Evolutionary conservation across 2,329 filamentous ascomycete species (phyloP), one percentile per base, ranked within the genome.

Genomic region (Neospermospora avenae): DNA sequence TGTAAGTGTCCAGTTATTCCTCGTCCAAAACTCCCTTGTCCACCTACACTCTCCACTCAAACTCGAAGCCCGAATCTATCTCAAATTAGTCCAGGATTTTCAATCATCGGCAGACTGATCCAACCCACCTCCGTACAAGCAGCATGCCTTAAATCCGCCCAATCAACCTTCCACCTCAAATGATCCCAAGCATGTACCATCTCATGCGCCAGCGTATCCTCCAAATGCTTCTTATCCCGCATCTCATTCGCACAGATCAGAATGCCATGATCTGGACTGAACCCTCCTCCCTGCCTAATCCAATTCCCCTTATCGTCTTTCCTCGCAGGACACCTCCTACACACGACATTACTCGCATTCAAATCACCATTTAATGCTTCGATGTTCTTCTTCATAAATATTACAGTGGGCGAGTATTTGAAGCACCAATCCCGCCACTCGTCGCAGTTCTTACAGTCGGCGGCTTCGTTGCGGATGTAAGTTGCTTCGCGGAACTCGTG

Each of bases 161-260:
- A 90, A 72, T 98, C 88, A 46, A 97, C 86, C 76, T 96, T 95
- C 80, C 91, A 99, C 65, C 93, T 80, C 68, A 98, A 72, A 74
- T 96, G 89, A 74, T 99, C 95, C 81, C 92, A 98, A 1, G 93
- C 93, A 74, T 99, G 95, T 56, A 99, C 89, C 91, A 99, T 96
- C 78, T 99, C 95, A 75, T 99, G 95, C 28, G 93, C 88, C 71
- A 99, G 79, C 11, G 93, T 96, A 74, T 99, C 95, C 77, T 99
- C 95, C 68, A 96, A 75, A 73, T 96, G 91, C 34, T 87, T 86
- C 59, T 86, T 80, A 72, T 91, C 86, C 61, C 88, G 81, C 72
- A 98, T 84, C 76, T 95, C 88, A 76, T 99, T 99, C 55, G 95
- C 91, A 76, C 95, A 99, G 22, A 99, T 81, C 71, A 96, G 74